Base-by-base conservation (phyloP, 208 protist species). In the Acanthamoeba castellanii region DNA sequence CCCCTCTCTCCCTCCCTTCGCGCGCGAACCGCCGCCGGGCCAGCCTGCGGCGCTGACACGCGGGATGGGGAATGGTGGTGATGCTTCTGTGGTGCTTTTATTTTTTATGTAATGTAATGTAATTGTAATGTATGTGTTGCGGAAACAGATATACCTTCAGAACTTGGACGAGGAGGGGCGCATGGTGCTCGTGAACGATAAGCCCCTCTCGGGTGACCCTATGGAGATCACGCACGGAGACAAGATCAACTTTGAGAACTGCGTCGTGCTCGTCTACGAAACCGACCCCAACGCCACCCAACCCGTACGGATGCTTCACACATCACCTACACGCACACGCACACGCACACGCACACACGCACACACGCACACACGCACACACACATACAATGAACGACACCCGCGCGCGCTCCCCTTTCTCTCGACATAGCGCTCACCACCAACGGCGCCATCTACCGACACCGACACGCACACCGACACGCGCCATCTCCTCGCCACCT, bases 211-310 rank as follows among this genome's bases (percentile, higher is more conserved):
- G 50, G 84, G 59, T 1, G 84, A 66, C 11, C 16, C 84, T 1
- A 42, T 90, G 30, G 55, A 70, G 34, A 90, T 90, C 5, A 27
- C 16, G 20, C 84, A 90, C 59, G 84, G 84, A 6, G 84, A 90
- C 42, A 90, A 90, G 50, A 90, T 90, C 84, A 90, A 61, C 55
- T 90, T 90, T 32, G 84, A 66, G 47, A 90, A 90, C 84, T 90
- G 84, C 32, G 84, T 90, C 3, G 84, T 90, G 84, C 84, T 90
- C n/a, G 59, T 61, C 84, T 90, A 90, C 59, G 84, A 90, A 66
- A 70, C 50, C 42, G 84, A 90, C 25, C 84, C 84, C 84, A 70
- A 37, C 59, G 50, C 22, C 42, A 37, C n/a, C 13, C 64, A 11
- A n/a, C 64, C 30, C 64, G 64, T 72, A 72, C 64, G n/a, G 27